Conservation (phyloP, 768 basidiomycete genomes). For the Termitomyces sp. region DNA sequence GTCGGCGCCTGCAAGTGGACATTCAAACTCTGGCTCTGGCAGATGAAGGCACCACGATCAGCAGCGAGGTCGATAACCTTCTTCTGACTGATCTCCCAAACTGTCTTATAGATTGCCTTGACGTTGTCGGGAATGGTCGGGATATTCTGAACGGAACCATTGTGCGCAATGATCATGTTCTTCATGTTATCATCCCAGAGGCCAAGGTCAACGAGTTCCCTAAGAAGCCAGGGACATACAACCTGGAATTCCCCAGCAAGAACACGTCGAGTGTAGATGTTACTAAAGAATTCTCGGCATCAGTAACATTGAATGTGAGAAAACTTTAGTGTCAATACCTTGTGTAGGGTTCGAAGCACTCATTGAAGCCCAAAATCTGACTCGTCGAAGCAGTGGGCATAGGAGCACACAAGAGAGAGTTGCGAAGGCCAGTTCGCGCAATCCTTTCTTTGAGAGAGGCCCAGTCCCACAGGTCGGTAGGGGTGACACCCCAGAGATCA, state of each 20-base stretch:
- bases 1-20: conserved; percentile 89
- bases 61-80: conserved; percentile 96
- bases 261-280: conserved; percentile 98
- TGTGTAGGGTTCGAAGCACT: conserved; percentile 99
- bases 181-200: conserved; percentile 99
- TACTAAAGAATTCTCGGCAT: conserved; percentile 43
- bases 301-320: not conserved
- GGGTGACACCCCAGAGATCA: conserved; percentile 93
- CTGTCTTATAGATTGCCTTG: conserved; percentile 99
- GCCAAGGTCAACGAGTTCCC: conserved; percentile 91
- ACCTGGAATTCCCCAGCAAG: conserved; percentile 99
- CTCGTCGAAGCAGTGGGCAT: conserved; percentile 99
- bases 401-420: conserved; percentile 89
- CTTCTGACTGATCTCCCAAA: conserved; percentile 99
- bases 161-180: conserved; percentile 97
- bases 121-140: conserved; percentile 83
- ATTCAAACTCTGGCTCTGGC: conserved; percentile 93
- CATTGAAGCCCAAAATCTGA: conserved; percentile 97
- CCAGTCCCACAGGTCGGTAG: conserved; percentile 95
- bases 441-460: conserved; percentile 80
- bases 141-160: conserved; percentile 85
- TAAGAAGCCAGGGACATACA: conserved; percentile 98
- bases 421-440: conserved; percentile 72
- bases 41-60: conserved; percentile 98
- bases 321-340: conserved; percentile 43